A percentile compares a stretch with the other conserved stretches of the same genome.
These are phyloP conservation scores for Dillenia turbinata DNA, from an alignment of 164 flowering plant species.

Conservation along the genomic window DNA sequence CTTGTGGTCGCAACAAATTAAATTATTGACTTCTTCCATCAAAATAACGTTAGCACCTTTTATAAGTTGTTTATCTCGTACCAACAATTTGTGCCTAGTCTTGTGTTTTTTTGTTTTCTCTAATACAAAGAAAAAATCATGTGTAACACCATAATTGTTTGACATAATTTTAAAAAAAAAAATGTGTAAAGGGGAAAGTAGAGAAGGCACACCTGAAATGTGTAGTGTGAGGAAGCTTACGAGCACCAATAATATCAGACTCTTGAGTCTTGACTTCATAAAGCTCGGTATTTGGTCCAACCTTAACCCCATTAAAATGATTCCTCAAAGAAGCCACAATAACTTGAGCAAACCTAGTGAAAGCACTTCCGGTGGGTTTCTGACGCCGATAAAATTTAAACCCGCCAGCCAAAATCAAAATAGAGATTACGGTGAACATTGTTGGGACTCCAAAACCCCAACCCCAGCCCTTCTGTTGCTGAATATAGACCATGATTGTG, in stretches of 20 bases:
- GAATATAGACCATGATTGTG: constrained; percentile 48
- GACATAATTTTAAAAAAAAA: too few species aligned
- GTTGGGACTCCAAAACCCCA: constrained; percentile 66
- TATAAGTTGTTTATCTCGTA: too few species aligned
- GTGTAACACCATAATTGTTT: too few species aligned
- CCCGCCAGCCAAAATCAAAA: constrained; percentile 37
- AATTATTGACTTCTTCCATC: too few species aligned
- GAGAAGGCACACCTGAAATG: constrained; percentile 41
- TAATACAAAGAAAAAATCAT: too few species aligned
- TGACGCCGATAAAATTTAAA: constrained; percentile 41
- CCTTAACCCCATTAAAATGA: constrained; percentile 33
- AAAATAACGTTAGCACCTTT: too few species aligned
- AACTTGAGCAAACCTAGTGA: constrained; percentile 70
- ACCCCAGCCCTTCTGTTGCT: constrained; percentile 39
- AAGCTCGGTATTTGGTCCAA: constrained; percentile 16
- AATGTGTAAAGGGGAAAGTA: not conserved
- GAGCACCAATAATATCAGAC: constrained; percentile 55
- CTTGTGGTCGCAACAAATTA: too few species aligned
- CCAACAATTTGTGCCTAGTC: too few species aligned
- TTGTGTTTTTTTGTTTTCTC: too few species aligned
- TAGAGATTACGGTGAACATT: constrained; percentile 26
- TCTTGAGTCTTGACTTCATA: constrained; percentile 47
- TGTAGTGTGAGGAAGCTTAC: constrained; percentile 44
- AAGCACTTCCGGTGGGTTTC: constrained; percentile 72
- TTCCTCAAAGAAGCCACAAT: constrained; percentile 40